A percentile compares a stretch with the other conserved stretches of the same genome.
phyloP scores from a whole-genome alignment of 2,329 filamentous ascomycete species.

The Fonsecaea erecta region DNA sequence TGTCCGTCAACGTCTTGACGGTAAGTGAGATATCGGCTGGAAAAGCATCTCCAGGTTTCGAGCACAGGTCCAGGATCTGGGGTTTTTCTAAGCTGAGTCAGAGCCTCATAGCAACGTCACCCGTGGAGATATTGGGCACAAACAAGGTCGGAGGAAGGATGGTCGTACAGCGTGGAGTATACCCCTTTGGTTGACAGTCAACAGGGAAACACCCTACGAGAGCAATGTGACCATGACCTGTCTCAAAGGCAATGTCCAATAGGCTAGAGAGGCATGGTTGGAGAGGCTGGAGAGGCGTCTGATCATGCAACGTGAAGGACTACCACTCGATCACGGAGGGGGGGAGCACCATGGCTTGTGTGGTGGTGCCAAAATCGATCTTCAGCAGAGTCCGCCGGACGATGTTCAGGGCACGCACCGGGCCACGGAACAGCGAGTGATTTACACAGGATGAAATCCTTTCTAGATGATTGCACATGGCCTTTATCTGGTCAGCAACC shows the following conservation, averaged over 20 bases:
- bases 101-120: conserved; percentile 13
- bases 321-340: conserved; percentile 10
- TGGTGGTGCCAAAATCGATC: not conserved
- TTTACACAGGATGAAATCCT: not conserved
- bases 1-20: not conserved
- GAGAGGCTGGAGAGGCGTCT: not conserved
- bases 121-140: not conserved
- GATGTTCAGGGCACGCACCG: not conserved
- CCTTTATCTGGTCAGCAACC: not conserved
- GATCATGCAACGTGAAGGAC: conserved; percentile 7
- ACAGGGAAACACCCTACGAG: not conserved
- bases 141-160: conserved; percentile 1
- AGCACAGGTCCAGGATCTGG: conserved; percentile 2
- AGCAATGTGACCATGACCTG: conserved; percentile 2
- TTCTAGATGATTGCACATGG: not conserved
- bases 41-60: conserved; percentile 7
- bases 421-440: not conserved
- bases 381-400: not conserved
- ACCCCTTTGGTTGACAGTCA: conserved; percentile 3
- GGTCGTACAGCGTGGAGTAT: not conserved
- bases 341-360: not conserved
- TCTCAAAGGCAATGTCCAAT: not conserved
- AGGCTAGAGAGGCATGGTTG: conserved; percentile 4
- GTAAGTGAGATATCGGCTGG: conserved; percentile 1
- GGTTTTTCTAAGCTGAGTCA: conserved; percentile 20